phyloP scores from a whole-genome alignment of 148 eudicot genomes.

The Euryodendron excelsum region DNA sequence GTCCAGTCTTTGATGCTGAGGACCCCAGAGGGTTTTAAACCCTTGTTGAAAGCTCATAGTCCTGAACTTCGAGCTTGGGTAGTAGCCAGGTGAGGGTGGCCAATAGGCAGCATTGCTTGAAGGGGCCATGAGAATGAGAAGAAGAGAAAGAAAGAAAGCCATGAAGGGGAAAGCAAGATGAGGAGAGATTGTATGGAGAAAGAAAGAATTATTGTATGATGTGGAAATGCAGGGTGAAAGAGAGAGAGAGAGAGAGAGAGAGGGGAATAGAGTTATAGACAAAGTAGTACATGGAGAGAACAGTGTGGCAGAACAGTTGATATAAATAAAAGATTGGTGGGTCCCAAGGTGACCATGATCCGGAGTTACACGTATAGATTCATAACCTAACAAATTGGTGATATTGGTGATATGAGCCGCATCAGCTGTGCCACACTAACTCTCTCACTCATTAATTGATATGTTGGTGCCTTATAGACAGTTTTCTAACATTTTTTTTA shows the following conservation, averaged over 20 bases:
- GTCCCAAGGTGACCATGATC: not conserved
- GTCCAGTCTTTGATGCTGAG: slow-evolving; percentile 58
- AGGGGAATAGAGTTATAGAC: slow-evolving; percentile 1
- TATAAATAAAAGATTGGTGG: slow-evolving; percentile 23
- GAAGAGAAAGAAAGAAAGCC: slow-evolving; percentile 25
- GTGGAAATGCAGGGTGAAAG: slow-evolving; percentile 21
- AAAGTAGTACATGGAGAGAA: slow-evolving; percentile 7
- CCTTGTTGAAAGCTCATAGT: slow-evolving; percentile 62
- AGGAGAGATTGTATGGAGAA: not conserved
- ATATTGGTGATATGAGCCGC: too few species aligned
- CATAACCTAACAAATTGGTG: not conserved
- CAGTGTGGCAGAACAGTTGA: slow-evolving; percentile 18
- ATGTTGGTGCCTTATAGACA: too few species aligned
- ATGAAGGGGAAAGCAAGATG: slow-evolving; percentile 18
- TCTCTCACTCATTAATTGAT: too few species aligned
- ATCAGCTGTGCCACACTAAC: too few species aligned
- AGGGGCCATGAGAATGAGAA: slow-evolving; percentile 23
- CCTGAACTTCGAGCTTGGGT: slow-evolving; percentile 62
- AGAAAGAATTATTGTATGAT: slow-evolving; percentile 1
- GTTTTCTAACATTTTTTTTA: too few species aligned
- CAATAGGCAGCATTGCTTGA: slow-evolving; percentile 42
- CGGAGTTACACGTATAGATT: not conserved
- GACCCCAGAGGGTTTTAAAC: slow-evolving; percentile 78
- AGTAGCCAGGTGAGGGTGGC: slow-evolving; percentile 86
- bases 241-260: slow-evolving; percentile 8